Evolutionary conservation across 805 yeast species (phyloP).

Genomic region (Yarrowia sp.): DNA sequence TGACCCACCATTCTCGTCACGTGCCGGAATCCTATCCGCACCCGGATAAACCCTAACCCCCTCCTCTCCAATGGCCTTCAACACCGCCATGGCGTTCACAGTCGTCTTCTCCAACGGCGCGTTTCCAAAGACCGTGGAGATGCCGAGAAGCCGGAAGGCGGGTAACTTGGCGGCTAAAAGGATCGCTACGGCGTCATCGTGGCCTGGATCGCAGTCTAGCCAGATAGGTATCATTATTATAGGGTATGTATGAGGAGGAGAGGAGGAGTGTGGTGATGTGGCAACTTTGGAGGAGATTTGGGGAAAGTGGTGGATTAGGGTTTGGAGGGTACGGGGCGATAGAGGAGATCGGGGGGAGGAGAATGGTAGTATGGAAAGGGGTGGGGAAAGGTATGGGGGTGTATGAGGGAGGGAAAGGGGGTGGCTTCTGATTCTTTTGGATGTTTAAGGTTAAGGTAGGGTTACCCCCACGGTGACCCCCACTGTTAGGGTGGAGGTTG

Average conservation of each 20-base stretch:
- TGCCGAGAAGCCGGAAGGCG: slow-evolving; percentile 63
- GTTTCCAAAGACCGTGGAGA: slow-evolving; percentile 80
- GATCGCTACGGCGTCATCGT: slow-evolving; percentile 83
- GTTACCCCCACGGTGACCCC: too few relatives aligned
- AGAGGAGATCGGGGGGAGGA: background rate
- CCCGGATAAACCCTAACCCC: slow-evolving; percentile 72
- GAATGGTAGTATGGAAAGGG: background rate
- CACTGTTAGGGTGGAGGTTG: too few relatives aligned
- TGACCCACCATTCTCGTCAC: background rate
- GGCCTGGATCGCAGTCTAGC: slow-evolving; percentile 94
- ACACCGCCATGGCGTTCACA: slow-evolving; percentile 67
- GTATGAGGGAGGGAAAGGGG: too few relatives aligned
- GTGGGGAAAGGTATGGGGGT: too few relatives aligned
- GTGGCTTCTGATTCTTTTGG: too few relatives aligned
- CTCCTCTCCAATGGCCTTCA: slow-evolving; percentile 62
- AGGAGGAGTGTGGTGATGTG: background rate
- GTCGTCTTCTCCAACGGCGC: slow-evolving; percentile 71
- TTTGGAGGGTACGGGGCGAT: background rate
- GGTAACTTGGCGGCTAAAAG: slow-evolving; percentile 68
- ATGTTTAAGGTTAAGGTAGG: background rate
- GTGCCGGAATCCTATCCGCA: slow-evolving; percentile 46
- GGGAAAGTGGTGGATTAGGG: slow-evolving; percentile 1
- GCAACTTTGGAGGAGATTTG: background rate
- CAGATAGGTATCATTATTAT: slow-evolving; percentile 64
- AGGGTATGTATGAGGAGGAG: background rate